Percentiles rank a stretch among this genome's conserved stretches.
phyloP scores from a whole-genome alignment of 192 early-diverging fungal genomes.

The Pilaira anomala region DNA sequence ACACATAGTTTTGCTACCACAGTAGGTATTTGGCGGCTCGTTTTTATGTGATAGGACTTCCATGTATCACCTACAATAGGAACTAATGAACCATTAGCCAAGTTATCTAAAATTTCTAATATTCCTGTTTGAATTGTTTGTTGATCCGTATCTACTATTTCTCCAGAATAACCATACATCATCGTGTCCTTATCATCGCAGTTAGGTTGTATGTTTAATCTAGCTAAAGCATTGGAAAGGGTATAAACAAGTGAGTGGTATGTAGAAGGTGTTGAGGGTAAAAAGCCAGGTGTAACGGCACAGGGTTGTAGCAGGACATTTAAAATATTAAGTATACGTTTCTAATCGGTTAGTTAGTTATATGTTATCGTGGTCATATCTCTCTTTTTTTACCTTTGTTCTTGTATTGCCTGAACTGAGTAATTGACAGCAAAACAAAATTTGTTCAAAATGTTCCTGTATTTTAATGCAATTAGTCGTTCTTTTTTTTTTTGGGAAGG shows the following conservation, averaged over 20 bases:
- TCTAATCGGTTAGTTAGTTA: conserved; percentile 17
- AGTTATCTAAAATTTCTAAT: conserved; percentile 13
- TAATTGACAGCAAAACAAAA: conserved; percentile 35
- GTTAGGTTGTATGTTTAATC: neutral
- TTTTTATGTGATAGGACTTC: conserved; percentile 12
- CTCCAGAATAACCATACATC: neutral
- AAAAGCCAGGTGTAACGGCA: conserved; percentile 5
- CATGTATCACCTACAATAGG: conserved; percentile 11
- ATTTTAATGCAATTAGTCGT: too few relatives aligned
- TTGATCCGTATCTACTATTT: neutral
- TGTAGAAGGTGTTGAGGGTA: conserved; percentile 30
- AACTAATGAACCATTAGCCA: conserved; percentile 19
- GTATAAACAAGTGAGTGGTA: conserved; percentile 38
- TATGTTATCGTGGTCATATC: neutral
- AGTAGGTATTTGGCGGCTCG: neutral
- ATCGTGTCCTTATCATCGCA: neutral
- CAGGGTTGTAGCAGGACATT: conserved; percentile 22
- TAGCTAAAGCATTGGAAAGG: conserved; percentile 30
- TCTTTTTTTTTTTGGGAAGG: too few relatives aligned
- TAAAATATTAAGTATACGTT: conserved; percentile 23
- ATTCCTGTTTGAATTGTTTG: conserved; percentile 13
- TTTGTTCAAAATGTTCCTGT: conserved; percentile 37
- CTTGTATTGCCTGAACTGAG: conserved; percentile 17
- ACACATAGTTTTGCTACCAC: conserved; percentile 13
- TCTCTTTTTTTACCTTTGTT: conserved; percentile 26